These are phyloP conservation scores for Dendrocalamus sinicus DNA, from an alignment of 176 grass and related monocot species.

Conservation along the genomic window DNA sequence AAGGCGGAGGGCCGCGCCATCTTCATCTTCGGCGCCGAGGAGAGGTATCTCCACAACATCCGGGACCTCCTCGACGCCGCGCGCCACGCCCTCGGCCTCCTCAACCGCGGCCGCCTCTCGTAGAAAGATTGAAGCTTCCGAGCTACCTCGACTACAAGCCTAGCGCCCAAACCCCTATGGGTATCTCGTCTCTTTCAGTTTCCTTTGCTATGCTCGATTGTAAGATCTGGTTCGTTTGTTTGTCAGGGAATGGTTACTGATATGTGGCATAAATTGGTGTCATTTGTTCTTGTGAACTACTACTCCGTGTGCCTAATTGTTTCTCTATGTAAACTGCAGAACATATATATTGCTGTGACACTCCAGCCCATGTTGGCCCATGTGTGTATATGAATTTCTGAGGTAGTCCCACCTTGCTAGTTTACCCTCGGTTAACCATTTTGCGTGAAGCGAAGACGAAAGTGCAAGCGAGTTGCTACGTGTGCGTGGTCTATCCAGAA, in stretches of 20 bases:
- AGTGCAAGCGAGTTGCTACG: no score
- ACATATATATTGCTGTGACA: background rate
- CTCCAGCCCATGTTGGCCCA: no score
- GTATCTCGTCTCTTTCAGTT: slow-evolving; percentile 25
- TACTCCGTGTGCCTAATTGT: background rate
- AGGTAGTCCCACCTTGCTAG: no score
- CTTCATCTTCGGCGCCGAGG: slow-evolving; percentile 83
- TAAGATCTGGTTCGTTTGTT: background rate
- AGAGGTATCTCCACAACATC: slow-evolving; percentile 83
- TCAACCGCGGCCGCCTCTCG: slow-evolving; percentile 79
- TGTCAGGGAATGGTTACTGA: background rate
- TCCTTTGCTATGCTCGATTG: slow-evolving; percentile 2
- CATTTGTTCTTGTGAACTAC: background rate
- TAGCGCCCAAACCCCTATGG: background rate
- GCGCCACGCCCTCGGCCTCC: slow-evolving; percentile 65
- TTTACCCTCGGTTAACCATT: no score
- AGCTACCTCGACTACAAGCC: background rate
- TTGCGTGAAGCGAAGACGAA: no score
- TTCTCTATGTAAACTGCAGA: slow-evolving; percentile 26
- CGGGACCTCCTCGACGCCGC: slow-evolving; percentile 74
- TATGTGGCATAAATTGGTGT: slow-evolving; percentile 2
- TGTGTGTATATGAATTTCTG: no score
- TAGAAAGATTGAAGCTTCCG: slow-evolving; percentile 5
- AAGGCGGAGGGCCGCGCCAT: slow-evolving; percentile 83
- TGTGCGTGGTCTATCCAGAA: no score